Percentiles rank a stretch among this genome's conserved stretches.
Conservation (phyloP, 139 green algal species). For the Auxenochlorella pyrenoidosa region DNA sequence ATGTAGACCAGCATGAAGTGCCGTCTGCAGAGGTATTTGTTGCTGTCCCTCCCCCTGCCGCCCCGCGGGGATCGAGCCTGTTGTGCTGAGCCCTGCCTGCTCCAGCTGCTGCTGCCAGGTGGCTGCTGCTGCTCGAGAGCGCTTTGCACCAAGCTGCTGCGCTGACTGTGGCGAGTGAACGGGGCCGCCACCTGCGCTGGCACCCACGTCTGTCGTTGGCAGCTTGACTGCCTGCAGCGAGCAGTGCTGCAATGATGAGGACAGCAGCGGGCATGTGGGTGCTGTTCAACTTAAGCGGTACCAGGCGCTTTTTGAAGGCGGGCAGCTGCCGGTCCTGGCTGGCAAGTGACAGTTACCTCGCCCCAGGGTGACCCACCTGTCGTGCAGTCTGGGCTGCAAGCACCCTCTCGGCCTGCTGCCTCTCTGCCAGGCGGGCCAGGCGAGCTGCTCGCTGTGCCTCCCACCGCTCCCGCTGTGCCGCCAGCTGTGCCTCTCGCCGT, state of each 20-base stretch:
- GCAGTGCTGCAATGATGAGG: not conserved
- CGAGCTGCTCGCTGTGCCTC: slow-evolving; percentile 4
- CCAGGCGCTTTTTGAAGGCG: too few species aligned
- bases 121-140: not conserved
- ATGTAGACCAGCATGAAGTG: not conserved
- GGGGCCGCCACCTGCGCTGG: not conserved
- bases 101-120: not conserved
- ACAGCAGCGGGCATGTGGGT: too few species aligned
- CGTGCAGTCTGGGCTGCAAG: not conserved
- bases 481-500: not conserved
- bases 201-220: not conserved
- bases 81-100: not conserved
- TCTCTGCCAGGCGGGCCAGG: slow-evolving; percentile 1
- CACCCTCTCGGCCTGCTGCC: not conserved
- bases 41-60: not conserved
- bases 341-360: too few species aligned
- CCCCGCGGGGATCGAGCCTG: not conserved
- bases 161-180: not conserved
- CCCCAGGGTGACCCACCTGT: not conserved
- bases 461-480: slow-evolving; percentile 10
- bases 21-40: not conserved
- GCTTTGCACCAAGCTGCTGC: not conserved
- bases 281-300: too few species aligned
- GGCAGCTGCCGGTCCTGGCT: too few species aligned
- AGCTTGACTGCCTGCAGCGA: not conserved